Percentiles rank a stretch among this genome's conserved stretches.
These are phyloP conservation scores for Fusarium heterosporum DNA, from an alignment of 2,329 filamentous ascomycete genomes.

Conservation along the genomic window DNA sequence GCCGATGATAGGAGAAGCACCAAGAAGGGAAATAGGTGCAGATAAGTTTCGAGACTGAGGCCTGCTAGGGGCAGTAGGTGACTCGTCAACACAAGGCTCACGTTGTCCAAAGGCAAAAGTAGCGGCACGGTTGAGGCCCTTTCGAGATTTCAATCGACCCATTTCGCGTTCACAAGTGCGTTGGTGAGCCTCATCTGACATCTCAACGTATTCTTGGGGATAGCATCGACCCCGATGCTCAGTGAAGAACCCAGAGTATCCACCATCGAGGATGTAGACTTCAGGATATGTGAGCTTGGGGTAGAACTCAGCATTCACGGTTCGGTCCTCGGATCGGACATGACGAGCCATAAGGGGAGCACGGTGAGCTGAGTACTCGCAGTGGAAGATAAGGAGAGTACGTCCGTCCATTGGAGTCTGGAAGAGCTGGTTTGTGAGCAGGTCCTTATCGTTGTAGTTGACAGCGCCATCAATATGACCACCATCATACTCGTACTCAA, in stretches of 20 bases:
- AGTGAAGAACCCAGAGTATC: slow-evolving; percentile 92
- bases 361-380: slow-evolving; percentile 97
- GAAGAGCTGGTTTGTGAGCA: slow-evolving; percentile 84
- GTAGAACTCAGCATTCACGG: slow-evolving; percentile 85
- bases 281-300: slow-evolving; percentile 94
- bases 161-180: slow-evolving; percentile 94
- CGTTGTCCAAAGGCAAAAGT: slow-evolving; percentile 95
- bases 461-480: slow-evolving; percentile 93
- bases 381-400: slow-evolving; percentile 92
- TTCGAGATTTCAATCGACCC: slow-evolving; percentile 89
- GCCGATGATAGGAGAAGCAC: slow-evolving; percentile 58
- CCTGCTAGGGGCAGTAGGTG: slow-evolving; percentile 67
- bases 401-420: slow-evolving; percentile 72
- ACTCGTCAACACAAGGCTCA: slow-evolving; percentile 65
- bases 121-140: slow-evolving; percentile 86
- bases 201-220: slow-evolving; percentile 96
- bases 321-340: slow-evolving; percentile 88
- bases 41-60: slow-evolving; percentile 52
- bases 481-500: slow-evolving; percentile 98
- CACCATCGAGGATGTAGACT: slow-evolving; percentile 95
- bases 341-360: slow-evolving; percentile 97
- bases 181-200: slow-evolving; percentile 92
- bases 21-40: slow-evolving; percentile 58
- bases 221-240: slow-evolving; percentile 84
- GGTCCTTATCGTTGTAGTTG: slow-evolving; percentile 97